These are phyloP conservation scores for Brassica nigra DNA, from an alignment of 345 rosid genomes.

Conservation along the genomic window DNA sequence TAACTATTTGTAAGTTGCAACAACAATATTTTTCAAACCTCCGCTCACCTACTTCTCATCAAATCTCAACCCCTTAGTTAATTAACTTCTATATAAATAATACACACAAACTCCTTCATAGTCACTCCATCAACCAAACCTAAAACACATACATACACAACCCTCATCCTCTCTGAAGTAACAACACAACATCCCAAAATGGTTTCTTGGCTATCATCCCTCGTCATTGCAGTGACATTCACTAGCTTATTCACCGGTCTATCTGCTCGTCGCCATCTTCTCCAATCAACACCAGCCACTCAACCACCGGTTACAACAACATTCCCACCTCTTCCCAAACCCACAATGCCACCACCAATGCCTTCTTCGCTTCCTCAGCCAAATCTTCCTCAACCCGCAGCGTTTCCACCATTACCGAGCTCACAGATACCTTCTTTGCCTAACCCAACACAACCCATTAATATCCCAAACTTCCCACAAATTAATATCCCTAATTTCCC, in stretches of 20 bases:
- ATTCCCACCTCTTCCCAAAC: constrained; percentile 33
- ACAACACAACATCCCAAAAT: constrained; percentile 16
- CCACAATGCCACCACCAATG: constrained; percentile 30
- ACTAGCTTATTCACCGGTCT: constrained; percentile 34
- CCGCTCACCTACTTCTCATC: constrained; percentile 26
- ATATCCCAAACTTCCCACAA: constrained; percentile 39
- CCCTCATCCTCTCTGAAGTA: not conserved
- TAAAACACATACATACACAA: not conserved
- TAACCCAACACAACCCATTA: constrained; percentile 37
- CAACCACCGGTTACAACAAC: constrained; percentile 30
- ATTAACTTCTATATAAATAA: constrained; percentile 14
- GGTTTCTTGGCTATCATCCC: constrained; percentile 21
- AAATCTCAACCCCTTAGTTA: constrained; percentile 12
- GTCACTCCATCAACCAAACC: constrained; percentile 17
- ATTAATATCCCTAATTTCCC: constrained; percentile 39
- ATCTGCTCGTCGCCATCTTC: constrained; percentile 34
- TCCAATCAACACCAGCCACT: constrained; percentile 31
- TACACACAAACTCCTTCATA: constrained; percentile 17
- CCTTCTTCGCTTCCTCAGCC: constrained; percentile 24
- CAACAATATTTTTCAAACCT: constrained; percentile 12
- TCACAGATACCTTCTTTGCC: constrained; percentile 29
- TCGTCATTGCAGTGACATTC: constrained; percentile 35
- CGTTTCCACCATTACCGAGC: constrained; percentile 28
- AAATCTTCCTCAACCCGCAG: constrained; percentile 26
- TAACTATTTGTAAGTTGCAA: constrained; percentile 28